phyloP scores from a whole-genome alignment of 2,329 filamentous ascomycete species.

The Penicillium brasilianum region DNA sequence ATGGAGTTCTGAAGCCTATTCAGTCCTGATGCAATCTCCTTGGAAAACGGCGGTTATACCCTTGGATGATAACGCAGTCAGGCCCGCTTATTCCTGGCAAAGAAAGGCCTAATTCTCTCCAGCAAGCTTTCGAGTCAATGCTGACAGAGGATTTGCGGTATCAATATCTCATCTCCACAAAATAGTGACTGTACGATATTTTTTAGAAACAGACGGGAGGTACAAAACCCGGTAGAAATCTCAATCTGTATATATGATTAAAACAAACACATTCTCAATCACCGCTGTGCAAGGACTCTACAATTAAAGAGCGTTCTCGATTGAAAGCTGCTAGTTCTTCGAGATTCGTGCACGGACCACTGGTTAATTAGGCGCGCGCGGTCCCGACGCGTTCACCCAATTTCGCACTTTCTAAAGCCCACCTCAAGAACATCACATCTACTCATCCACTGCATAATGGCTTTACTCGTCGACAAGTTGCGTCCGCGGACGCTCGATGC shows the following conservation, averaged over 20 bases:
- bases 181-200: slow-evolving; percentile 29
- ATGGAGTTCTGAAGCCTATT: slow-evolving; percentile 69
- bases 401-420: slow-evolving; percentile 24
- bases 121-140: not conserved
- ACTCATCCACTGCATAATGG: slow-evolving; percentile 53
- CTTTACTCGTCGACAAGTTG: slow-evolving; percentile 68
- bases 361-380: slow-evolving; percentile 46
- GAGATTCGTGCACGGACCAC: slow-evolving; percentile 40
- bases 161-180: slow-evolving; percentile 25
- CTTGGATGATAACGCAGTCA: not conserved
- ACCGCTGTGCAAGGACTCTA: not conserved
- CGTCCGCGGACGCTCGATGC: slow-evolving; percentile 57
- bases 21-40: slow-evolving; percentile 37
- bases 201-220: not conserved
- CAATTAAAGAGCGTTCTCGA: not conserved
- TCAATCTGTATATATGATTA: slow-evolving; percentile 7
- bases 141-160: not conserved
- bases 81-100: not conserved
- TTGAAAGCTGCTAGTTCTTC: not conserved
- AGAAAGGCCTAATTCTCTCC: not conserved
- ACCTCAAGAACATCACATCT: slow-evolving; percentile 1
- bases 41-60: not conserved
- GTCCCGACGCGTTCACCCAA: slow-evolving; percentile 42
- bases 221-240: not conserved
- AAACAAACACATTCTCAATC: not conserved